Base-by-base conservation (phyloP, 2,329 filamentous ascomycete genomes). In the Ophiostoma australiae region DNA sequence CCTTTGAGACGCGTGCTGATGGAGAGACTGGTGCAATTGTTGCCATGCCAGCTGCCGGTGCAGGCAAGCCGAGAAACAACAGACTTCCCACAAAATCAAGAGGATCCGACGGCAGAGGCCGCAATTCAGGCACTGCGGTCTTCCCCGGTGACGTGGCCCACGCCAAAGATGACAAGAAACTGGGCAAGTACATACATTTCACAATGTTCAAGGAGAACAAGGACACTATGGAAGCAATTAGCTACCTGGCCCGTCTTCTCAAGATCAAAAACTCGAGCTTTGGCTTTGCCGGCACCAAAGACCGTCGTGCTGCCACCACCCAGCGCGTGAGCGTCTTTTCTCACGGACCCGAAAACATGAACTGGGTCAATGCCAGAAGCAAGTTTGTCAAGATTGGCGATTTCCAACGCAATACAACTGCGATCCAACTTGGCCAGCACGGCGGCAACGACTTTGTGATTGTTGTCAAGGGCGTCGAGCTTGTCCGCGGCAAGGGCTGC, bases 141-240 rank as follows among this genome's bases (percentile, higher is more conserved):
- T 66, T 66, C 33, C 33, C 63, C 10, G 63, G 63, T 8, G 63
- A 66, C 23, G 63, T 39, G 7, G 63, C 15, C 33, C 63, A 37
- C 63, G 10, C 63, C 74, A 75, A 70, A 37, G 23, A 37, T 13
- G 37, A 65, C 27, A 52, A 67, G 33, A 61, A 37, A 6, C 31
- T 4, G 31, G 69, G 72, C 41, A 73, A 93, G 68, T 95, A 92
- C 78, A 82, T 97, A 17, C 93, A 97, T 79, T 97, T 97, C 79
- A 94, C 92, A 0, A 84, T 97, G 69, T 96, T 94, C 86, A 97
- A 97, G 81, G 94, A 97, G 81, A 97, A 97, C 81, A 94, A 94
- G 78, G 94, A 97, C 78, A 97, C 94, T 0, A 96, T 97, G 91
- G 94, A 97, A 76, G 90, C 92, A 0, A 84, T 96, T 70, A 90